Percentiles rank a stretch among this genome's conserved stretches.
These are phyloP conservation scores for Mycosphaerelloides madeirae DNA, from an alignment of 2,329 filamentous ascomycete genomes.

Conservation along the genomic window DNA sequence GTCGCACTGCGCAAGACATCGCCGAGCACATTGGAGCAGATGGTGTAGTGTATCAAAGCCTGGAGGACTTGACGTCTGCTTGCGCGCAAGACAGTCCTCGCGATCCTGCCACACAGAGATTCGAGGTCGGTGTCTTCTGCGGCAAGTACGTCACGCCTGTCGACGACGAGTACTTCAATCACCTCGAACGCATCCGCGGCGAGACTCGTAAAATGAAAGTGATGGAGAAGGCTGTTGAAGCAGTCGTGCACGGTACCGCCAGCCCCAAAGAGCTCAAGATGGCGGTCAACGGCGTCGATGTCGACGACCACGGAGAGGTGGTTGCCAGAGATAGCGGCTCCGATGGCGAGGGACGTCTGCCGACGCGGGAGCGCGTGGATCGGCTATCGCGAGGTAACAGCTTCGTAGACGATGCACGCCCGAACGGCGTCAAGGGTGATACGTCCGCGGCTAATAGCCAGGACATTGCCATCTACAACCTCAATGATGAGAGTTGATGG, in stretches of 20 bases:
- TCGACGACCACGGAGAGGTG: slow-evolving; percentile 54
- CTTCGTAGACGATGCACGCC: slow-evolving; percentile 9
- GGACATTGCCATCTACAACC: slow-evolving; percentile 54
- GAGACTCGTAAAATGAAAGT: slow-evolving; percentile 65
- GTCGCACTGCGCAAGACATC: slow-evolving; percentile 57
- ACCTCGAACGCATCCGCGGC: slow-evolving; percentile 66
- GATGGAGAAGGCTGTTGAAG: slow-evolving; percentile 59
- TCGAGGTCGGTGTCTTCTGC: slow-evolving; percentile 89
- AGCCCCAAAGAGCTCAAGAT: slow-evolving; percentile 58
- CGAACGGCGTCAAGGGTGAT: slow-evolving; percentile 10
- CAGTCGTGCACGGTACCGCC: slow-evolving; percentile 59
- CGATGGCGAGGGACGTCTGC: slow-evolving; percentile 23
- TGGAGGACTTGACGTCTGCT: slow-evolving; percentile 73
- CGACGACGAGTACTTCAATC: slow-evolving; percentile 74
- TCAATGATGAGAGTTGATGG: slow-evolving; percentile 12
- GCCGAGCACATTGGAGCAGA: slow-evolving; percentile 67
- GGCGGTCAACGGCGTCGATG: slow-evolving; percentile 57
- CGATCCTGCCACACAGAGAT: slow-evolving; percentile 55
- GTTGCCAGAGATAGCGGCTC: slow-evolving; percentile 45
- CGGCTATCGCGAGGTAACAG: slow-evolving; percentile 42
- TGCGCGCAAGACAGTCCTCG: slow-evolving; percentile 67
- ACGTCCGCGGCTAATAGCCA: slow-evolving; percentile 34
- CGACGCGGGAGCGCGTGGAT: slow-evolving; percentile 25
- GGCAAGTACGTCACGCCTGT: slow-evolving; percentile 82
- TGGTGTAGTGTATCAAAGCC: slow-evolving; percentile 69